These are phyloP conservation scores for Scheffersomyces quercinus DNA, from an alignment of 1,139 yeast genomes.

Conservation along the genomic window DNA sequence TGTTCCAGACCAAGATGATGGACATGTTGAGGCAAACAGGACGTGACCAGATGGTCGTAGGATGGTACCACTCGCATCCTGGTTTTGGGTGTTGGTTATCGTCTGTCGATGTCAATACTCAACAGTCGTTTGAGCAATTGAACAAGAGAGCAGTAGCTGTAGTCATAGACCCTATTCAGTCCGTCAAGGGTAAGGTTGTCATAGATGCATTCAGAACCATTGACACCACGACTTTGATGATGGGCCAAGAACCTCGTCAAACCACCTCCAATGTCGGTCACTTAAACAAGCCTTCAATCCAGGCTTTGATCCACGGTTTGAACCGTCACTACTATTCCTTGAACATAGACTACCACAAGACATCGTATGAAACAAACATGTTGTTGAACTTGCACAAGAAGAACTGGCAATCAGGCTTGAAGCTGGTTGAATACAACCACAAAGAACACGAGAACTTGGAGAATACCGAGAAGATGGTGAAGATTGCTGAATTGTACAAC, in stretches of 20 bases:
- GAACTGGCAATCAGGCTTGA: constrained; percentile 94
- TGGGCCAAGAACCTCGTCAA: constrained; percentile 98
- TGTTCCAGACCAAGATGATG: constrained; percentile 99
- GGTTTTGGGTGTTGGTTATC: constrained; percentile 99
- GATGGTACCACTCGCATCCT: constrained; percentile 99
- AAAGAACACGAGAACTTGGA: constrained; percentile 77
- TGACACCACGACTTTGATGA: constrained; percentile 83
- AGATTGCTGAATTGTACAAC: constrained; percentile 87
- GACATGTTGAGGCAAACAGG: constrained; percentile 99
- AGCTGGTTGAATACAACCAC: constrained; percentile 72
- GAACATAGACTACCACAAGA: constrained; percentile 92
- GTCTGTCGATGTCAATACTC: constrained; percentile 95
- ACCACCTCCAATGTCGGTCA: constrained; percentile 96
- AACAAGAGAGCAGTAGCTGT: constrained; percentile 96
- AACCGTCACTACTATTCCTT: constrained; percentile 96
- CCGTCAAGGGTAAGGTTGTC: constrained; percentile 97
- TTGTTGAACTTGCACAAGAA: constrained; percentile 90
- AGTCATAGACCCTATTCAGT: constrained; percentile 96
- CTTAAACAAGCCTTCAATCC: constrained; percentile 95
- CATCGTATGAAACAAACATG: constrained; percentile 92
- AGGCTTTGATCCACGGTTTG: constrained; percentile 94
- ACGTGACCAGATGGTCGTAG: constrained; percentile 97
- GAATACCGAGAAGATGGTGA: constrained; percentile 78
- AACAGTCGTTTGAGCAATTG: constrained; percentile 94
- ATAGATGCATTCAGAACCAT: constrained; percentile 97